Evolutionary conservation across 768 basidiomycete genomes (phyloP).

Genomic region (Tricholoma sp.): DNA sequence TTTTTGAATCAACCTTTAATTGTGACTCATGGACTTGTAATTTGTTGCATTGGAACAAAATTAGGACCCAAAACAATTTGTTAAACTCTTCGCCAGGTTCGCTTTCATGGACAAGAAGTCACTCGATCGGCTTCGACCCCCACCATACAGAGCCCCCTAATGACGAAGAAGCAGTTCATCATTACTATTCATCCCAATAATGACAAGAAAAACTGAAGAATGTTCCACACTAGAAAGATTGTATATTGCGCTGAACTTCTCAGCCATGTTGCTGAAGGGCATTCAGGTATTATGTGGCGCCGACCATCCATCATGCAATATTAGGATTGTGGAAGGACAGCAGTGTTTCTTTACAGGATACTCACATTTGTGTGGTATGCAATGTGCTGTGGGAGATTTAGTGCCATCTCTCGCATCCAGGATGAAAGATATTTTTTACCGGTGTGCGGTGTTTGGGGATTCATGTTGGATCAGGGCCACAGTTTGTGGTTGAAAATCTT

Average conservation of each 20-base stretch:
- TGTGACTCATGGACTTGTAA: background rate
- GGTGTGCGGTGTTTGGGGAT: too few relatives aligned
- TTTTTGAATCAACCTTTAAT: background rate
- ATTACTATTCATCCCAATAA: background rate
- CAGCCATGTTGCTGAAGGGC: constrained; percentile 17
- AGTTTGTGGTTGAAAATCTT: too few relatives aligned
- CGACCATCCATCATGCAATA: constrained; percentile 29
- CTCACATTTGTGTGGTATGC: constrained; percentile 38
- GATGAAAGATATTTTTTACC: constrained; percentile 39
- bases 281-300: constrained; percentile 38
- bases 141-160: background rate
- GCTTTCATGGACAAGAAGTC: background rate
- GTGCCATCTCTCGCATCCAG: constrained; percentile 46
- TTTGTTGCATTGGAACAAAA: background rate
- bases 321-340: constrained; percentile 30
- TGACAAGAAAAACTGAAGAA: background rate
- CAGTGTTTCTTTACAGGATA: constrained; percentile 26
- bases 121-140: background rate
- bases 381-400: constrained; percentile 51
- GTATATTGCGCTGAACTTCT: background rate
- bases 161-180: background rate
- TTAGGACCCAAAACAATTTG: background rate
- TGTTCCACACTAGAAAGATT: background rate
- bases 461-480: too few relatives aligned
- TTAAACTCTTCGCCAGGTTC: background rate